Evolutionary conservation across 805 yeast genomes (phyloP).

Genomic region (Lipomyces sp.): DNA sequence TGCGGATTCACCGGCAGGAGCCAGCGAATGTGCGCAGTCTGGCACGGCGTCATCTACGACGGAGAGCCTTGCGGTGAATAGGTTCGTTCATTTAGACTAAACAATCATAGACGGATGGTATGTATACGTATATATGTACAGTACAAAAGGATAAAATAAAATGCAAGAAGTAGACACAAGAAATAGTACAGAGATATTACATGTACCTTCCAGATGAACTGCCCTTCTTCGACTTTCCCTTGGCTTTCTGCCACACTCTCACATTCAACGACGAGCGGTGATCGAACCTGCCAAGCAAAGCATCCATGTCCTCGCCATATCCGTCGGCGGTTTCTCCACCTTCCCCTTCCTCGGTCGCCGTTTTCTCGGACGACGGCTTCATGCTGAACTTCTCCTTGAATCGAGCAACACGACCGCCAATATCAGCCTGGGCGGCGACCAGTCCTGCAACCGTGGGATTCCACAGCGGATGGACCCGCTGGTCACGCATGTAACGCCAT

Average conservation of each 20-base stretch:
- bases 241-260: slow-evolving; percentile 6
- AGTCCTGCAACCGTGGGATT: slow-evolving; percentile 54
- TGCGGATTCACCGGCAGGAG: neutral
- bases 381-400: slow-evolving; percentile 18
- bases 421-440: slow-evolving; percentile 17
- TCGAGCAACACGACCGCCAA: slow-evolving; percentile 21
- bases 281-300: slow-evolving; percentile 16
- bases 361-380: neutral
- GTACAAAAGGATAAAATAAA: too few relatives aligned
- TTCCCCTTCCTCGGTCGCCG: slow-evolving; percentile 1
- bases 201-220: slow-evolving; percentile 1
- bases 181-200: neutral
- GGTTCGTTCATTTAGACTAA: too few relatives aligned
- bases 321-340: slow-evolving; percentile 5
- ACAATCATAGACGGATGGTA: too few relatives aligned
- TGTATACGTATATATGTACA: slow-evolving; percentile 6
- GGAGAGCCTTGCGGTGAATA: neutral
- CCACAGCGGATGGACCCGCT: slow-evolving; percentile 83
- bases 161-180: too few relatives aligned
- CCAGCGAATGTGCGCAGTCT: neutral
- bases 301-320: slow-evolving; percentile 12
- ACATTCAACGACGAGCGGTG: slow-evolving; percentile 14
- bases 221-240: slow-evolving; percentile 1
- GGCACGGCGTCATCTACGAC: neutral
- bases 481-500: slow-evolving; percentile 80